These are phyloP conservation scores for Colletotrichum lupini DNA, from an alignment of 2,329 filamentous ascomycete genomes.

Conservation along the genomic window DNA sequence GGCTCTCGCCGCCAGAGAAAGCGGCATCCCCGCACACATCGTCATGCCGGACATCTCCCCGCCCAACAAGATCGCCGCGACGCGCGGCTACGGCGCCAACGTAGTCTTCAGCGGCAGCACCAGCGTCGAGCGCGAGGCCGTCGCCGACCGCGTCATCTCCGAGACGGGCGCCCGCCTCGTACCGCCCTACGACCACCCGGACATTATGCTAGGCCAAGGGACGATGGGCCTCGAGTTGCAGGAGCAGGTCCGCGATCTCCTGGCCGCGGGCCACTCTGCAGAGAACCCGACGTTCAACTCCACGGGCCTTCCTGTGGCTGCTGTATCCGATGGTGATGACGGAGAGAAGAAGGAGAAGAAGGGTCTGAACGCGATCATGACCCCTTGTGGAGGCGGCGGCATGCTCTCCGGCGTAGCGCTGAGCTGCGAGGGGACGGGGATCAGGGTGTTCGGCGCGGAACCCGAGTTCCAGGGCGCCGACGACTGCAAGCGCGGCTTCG, in stretches of 20 bases:
- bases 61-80: conserved; percentile 88
- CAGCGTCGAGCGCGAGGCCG: conserved; percentile 81
- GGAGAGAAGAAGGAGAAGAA: conserved; percentile 36
- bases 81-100: conserved; percentile 78
- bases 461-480: conserved; percentile 86
- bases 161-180: conserved; percentile 82
- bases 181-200: conserved; percentile 91
- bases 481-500: conserved; percentile 80
- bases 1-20: conserved; percentile 81
- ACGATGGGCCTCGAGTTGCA: conserved; percentile 87
- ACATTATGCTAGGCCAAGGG: conserved; percentile 94
- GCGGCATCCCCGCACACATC: conserved; percentile 83
- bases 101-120: conserved; percentile 88
- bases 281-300: conserved; percentile 29
- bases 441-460: conserved; percentile 87
- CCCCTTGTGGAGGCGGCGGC: conserved; percentile 89
- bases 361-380: conserved; percentile 77
- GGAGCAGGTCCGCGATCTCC: conserved; percentile 72
- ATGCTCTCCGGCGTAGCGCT: conserved; percentile 87
- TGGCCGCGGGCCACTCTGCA: conserved; percentile 45
- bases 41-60: conserved; percentile 92
- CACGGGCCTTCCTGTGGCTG: not conserved
- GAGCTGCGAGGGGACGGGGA: conserved; percentile 76
- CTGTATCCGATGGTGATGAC: not conserved
- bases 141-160: conserved; percentile 74